Percentiles rank a stretch among this genome's conserved stretches.
phyloP scores from a whole-genome alignment of 257 asterid genomes.

The Solanum sitiens region DNA sequence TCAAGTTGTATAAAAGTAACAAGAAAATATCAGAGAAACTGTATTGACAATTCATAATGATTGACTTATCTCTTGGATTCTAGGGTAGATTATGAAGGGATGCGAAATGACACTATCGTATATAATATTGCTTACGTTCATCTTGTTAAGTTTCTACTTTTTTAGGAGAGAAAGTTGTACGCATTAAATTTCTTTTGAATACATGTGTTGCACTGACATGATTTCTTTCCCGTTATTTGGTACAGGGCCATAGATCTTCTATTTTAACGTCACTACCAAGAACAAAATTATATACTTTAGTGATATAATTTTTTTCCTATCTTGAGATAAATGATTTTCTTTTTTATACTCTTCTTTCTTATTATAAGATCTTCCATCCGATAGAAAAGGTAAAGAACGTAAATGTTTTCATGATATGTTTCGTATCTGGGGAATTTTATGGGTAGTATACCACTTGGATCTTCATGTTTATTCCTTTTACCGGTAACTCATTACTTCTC shows the following conservation, averaged over 20 bases:
- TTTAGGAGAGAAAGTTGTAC: background rate
- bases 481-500: background rate
- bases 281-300: background rate
- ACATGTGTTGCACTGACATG: background rate
- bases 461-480: background rate
- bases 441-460: background rate
- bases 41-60: background rate
- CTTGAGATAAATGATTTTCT: background rate
- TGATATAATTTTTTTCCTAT: background rate
- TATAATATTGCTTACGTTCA: background rate
- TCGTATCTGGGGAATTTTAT: background rate
- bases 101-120: background rate
- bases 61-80: background rate
- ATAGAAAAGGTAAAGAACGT: background rate
- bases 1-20: background rate
- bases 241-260: background rate
- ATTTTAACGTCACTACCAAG: background rate
- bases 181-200: background rate
- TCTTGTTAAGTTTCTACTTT: background rate
- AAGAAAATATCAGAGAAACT: background rate
- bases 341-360: too few relatives aligned
- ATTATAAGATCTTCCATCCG: background rate
- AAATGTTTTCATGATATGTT: background rate
- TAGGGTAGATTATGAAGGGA: background rate
- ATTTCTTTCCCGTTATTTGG: background rate